Conservation (phyloP, 2,329 filamentous ascomycete genomes). For the Anthostomella pinea region DNA sequence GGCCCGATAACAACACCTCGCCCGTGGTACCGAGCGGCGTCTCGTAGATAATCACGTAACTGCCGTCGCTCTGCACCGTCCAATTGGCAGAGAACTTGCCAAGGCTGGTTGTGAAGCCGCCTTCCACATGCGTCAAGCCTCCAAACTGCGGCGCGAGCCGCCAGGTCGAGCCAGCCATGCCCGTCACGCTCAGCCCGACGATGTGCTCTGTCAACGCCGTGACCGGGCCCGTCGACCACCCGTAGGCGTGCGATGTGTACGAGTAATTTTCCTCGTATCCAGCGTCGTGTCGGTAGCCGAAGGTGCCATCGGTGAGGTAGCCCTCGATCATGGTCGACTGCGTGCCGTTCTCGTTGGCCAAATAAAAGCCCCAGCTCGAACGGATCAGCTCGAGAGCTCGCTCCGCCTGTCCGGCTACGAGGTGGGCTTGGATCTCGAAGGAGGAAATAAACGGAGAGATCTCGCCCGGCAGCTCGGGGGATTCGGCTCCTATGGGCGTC, state of each 20-base stretch:
- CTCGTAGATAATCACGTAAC: slow-evolving; percentile 22
- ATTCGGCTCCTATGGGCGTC: slow-evolving; percentile 52
- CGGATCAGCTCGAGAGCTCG: slow-evolving; percentile 56
- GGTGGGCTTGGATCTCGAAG: slow-evolving; percentile 58
- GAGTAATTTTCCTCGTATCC: slow-evolving; percentile 50
- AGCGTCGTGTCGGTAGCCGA: slow-evolving; percentile 51
- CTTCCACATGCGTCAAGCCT: slow-evolving; percentile 37
- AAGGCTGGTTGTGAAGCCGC: slow-evolving; percentile 38
- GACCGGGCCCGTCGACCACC: slow-evolving; percentile 48
- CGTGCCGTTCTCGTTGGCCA: slow-evolving; percentile 55
- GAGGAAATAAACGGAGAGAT: slow-evolving; percentile 57
- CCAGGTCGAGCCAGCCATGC: slow-evolving; percentile 36
- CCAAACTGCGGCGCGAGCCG: slow-evolving; percentile 38
- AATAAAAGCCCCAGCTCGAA: slow-evolving; percentile 58
- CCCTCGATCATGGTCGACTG: slow-evolving; percentile 58
- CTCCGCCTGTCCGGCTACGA: slow-evolving; percentile 43
- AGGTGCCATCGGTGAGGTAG: slow-evolving; percentile 53
- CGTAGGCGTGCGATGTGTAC: slow-evolving; percentile 49
- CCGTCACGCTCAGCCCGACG: slow-evolving; percentile 40
- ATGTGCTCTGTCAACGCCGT: slow-evolving; percentile 43
- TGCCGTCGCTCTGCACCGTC: slow-evolving; percentile 13
- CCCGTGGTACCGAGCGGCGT: slow-evolving; percentile 26
- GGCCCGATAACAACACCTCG: slow-evolving; percentile 22
- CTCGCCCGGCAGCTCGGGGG: slow-evolving; percentile 56
- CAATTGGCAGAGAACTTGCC: slow-evolving; percentile 38